phyloP scores from a whole-genome alignment of 371 early-diverging fungal species.

The Rhizopus microsporus region DNA sequence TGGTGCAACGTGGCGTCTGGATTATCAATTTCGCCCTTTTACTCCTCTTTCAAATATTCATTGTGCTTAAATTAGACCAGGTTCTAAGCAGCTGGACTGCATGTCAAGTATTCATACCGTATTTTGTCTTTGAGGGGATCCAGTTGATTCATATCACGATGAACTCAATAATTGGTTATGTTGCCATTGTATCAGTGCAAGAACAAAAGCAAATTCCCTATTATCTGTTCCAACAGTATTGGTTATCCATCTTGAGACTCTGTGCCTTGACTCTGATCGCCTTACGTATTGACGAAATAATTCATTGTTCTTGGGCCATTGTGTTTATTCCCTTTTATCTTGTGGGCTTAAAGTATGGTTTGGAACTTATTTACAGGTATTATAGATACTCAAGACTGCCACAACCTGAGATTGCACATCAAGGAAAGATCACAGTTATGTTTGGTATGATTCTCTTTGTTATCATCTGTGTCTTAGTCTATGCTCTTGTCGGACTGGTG shows the following conservation, averaged over 20 bases:
- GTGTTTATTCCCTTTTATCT: conserved; percentile 82
- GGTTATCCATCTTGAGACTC: conserved; percentile 61
- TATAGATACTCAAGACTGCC: conserved; percentile 44
- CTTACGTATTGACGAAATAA: conserved; percentile 56
- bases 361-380: conserved; percentile 54
- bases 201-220: conserved; percentile 1
- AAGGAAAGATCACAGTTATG: conserved; percentile 57
- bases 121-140: conserved; percentile 64
- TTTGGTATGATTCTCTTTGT: conserved; percentile 51
- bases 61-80: conserved; percentile 52
- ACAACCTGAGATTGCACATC: conserved; percentile 52
- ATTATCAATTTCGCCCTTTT: conserved; percentile 37
- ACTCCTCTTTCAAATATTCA: conserved; percentile 56
- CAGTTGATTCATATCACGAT: conserved; percentile 38
- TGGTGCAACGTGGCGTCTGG: conserved; percentile 8
- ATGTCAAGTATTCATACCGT: conserved; percentile 70
- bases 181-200: conserved; percentile 13
- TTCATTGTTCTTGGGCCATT: conserved; percentile 70
- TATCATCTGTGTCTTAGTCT: conserved; percentile 59
- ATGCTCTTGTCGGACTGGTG: conserved; percentile 74
- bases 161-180: conserved; percentile 26
- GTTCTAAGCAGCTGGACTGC: conserved; percentile 51
- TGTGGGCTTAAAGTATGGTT: conserved; percentile 58
- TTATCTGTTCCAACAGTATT: conserved; percentile 52
- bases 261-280: conserved; percentile 61